These are phyloP conservation scores for Ampelocalamus luodianensis DNA, from an alignment of 176 grass and related monocot genomes.

Conservation along the genomic window DNA sequence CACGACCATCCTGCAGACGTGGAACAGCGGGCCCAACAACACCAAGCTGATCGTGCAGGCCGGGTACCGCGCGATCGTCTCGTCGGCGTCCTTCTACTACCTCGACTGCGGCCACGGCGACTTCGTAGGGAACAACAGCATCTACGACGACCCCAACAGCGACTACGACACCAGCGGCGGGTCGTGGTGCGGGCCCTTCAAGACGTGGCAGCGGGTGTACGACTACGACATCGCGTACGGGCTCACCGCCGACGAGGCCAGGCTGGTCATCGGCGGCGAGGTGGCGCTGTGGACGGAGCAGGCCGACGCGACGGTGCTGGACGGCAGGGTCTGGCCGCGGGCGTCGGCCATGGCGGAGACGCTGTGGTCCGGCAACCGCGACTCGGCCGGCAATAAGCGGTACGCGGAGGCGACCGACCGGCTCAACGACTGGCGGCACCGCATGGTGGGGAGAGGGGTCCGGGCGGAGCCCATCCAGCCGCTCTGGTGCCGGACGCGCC, in stretches of 20 bases:
- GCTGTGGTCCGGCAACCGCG: conserved; percentile 87
- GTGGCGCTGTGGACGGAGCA: conserved; percentile 94
- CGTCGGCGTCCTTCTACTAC: conserved; percentile 90
- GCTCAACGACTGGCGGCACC: conserved; percentile 79
- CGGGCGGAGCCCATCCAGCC: conserved; percentile 90
- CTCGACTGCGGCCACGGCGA: conserved; percentile 89
- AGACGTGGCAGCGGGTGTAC: conserved; percentile 89
- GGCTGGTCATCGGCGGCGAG: conserved; percentile 80
- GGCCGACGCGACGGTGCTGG: conserved; percentile 63
- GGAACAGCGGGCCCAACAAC: conserved; percentile 91
- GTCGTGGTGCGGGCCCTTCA: conserved; percentile 91
- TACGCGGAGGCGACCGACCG: conserved; percentile 84
- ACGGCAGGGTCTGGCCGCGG: conserved; percentile 73
- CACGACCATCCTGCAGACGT: conserved; percentile 91
- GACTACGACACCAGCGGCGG: conserved; percentile 58
- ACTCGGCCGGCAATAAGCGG: conserved; percentile 58
- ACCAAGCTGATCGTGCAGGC: conserved; percentile 76
- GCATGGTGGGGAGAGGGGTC: conserved; percentile 78
- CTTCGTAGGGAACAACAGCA: conserved; percentile 73
- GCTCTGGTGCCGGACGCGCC: conserved; percentile 71
- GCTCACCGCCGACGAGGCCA: conserved; percentile 66
- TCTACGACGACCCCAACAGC: conserved; percentile 66
- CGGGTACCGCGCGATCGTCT: conserved; percentile 86
- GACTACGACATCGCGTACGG: conserved; percentile 86
- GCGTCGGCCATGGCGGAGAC: conserved; percentile 77